Conservation (phyloP, 108 stramenopile genomes). For the Chaetoceros muelleri region DNA sequence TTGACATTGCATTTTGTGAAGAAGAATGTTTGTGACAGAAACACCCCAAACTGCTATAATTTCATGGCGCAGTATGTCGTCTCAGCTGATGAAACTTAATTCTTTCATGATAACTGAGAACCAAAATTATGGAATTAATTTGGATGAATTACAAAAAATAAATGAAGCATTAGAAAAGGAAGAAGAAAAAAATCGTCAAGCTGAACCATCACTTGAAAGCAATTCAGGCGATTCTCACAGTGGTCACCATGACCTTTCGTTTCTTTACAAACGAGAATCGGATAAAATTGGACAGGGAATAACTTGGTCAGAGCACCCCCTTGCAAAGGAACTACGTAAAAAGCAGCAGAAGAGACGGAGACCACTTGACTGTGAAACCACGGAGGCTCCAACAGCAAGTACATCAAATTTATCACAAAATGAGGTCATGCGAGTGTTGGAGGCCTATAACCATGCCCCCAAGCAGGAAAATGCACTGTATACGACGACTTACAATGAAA, state of each 20-base stretch:
- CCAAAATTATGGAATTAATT: neutral
- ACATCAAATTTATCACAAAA: neutral
- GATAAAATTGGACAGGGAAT: neutral
- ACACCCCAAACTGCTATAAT: neutral
- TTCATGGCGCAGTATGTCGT: no score
- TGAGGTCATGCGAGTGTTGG: neutral
- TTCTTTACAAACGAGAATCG: neutral
- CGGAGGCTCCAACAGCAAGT: neutral
- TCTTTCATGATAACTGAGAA: neutral
- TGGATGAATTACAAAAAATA: neutral
- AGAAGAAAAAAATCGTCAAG: neutral
- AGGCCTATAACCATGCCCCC: conserved; percentile 37
- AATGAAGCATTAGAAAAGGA: neutral
- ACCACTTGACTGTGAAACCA: no score
- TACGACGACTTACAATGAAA: conserved; percentile 43
- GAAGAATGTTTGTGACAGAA: neutral
- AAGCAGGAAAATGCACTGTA: conserved; percentile 52
- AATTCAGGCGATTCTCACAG: neutral
- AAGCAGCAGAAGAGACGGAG: neutral
- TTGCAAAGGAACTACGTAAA: neutral
- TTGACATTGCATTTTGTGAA: no score
- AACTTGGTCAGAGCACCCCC: neutral
- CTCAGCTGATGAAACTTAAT: no score
- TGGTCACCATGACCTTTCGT: no score
- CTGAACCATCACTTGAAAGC: neutral